Conservation (phyloP, 768 basidiomycete species). For the Strobilomyces echinocephalus region DNA sequence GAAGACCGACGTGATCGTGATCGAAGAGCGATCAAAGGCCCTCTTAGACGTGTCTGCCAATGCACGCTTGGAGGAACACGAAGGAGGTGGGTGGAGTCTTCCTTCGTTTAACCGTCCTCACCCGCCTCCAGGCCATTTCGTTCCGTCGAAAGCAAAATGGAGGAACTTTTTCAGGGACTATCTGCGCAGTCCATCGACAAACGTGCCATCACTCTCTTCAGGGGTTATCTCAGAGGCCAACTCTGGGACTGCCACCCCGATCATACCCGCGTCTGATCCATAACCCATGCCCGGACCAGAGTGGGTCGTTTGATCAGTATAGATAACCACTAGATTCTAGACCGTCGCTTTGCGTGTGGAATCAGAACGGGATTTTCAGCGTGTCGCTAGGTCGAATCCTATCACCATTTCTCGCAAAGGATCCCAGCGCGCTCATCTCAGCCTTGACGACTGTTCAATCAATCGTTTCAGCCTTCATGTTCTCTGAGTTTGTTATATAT, state of each 20-base stretch:
- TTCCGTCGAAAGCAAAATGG: conserved; percentile 76
- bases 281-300: not conserved
- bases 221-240: conserved; percentile 32
- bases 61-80: conserved; percentile 68
- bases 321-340: conserved; percentile 6
- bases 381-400: not conserved
- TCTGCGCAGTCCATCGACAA: conserved; percentile 46
- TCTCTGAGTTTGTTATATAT: not conserved
- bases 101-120: conserved; percentile 1
- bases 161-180: conserved; percentile 69
- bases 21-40: conserved; percentile 58
- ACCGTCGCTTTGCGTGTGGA: not conserved
- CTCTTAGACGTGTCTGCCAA: conserved; percentile 52
- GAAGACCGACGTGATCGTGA: conserved; percentile 69
- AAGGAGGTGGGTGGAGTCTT: conserved; percentile 57
- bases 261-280: conserved; percentile 9
- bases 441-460: not conserved
- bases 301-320: not conserved
- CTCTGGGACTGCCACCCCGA: conserved; percentile 49
- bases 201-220: conserved; percentile 42
- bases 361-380: not conserved
- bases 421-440: not conserved
- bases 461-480: not conserved
- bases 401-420: not conserved
- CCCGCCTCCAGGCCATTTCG: conserved; percentile 62